phyloP scores from a whole-genome alignment of 2,329 filamentous ascomycete genomes.

The Epichloe coenophiala region DNA sequence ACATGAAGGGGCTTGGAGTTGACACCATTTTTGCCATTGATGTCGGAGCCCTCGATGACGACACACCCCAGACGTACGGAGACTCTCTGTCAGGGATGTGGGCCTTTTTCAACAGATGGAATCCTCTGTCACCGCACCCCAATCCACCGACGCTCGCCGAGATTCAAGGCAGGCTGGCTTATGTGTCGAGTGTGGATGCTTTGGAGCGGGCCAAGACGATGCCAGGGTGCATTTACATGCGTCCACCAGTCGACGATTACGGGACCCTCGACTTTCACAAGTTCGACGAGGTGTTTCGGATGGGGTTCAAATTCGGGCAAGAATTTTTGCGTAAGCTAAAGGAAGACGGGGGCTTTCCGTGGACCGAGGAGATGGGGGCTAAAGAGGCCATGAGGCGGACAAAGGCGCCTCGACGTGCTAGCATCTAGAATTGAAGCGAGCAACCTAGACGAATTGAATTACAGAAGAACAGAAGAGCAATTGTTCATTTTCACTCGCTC shows the following conservation, averaged over 20 bases:
- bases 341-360: slow-evolving; percentile 60
- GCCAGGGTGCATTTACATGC: slow-evolving; percentile 89
- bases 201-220: slow-evolving; percentile 85
- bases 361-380: slow-evolving; percentile 60
- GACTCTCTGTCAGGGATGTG: slow-evolving; percentile 91
- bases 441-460: background rate
- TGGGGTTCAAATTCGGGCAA: slow-evolving; percentile 78
- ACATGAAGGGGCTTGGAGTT: slow-evolving; percentile 90
- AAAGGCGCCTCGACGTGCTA: slow-evolving; percentile 66
- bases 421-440: slow-evolving; percentile 39
- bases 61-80: slow-evolving; percentile 82
- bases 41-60: slow-evolving; percentile 83
- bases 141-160: slow-evolving; percentile 93
- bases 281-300: slow-evolving; percentile 89
- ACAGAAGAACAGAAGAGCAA: too few species aligned
- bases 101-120: slow-evolving; percentile 93
- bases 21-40: slow-evolving; percentile 94
- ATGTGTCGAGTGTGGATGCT: slow-evolving; percentile 89
- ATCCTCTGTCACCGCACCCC: slow-evolving; percentile 75
- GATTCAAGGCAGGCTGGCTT: slow-evolving; percentile 88
- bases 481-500: too few species aligned
- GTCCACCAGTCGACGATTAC: slow-evolving; percentile 84
- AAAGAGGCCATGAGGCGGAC: slow-evolving; percentile 66
- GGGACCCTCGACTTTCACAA: slow-evolving; percentile 93
- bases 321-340: slow-evolving; percentile 65